A percentile compares a stretch with the other conserved stretches of the same genome.
Conservation (phyloP, 768 basidiomycete genomes). For the Trametes elegans region DNA sequence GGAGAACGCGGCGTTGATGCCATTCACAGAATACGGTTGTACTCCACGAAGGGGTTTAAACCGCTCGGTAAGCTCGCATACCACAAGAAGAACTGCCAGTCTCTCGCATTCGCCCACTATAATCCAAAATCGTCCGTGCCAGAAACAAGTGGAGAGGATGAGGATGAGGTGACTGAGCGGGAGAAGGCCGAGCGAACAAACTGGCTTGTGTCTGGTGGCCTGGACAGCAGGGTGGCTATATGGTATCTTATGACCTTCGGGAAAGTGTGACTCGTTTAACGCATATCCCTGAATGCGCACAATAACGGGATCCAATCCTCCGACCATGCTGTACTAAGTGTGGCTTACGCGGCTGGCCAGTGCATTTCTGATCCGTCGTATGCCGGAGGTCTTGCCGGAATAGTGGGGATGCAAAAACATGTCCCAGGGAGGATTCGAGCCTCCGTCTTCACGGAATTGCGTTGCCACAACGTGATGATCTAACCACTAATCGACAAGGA, state of each 20-base stretch:
- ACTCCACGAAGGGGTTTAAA: constrained; percentile 78
- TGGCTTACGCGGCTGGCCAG: too few relatives aligned
- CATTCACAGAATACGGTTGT: constrained; percentile 66
- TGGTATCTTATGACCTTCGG: constrained; percentile 29
- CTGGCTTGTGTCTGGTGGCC: constrained; percentile 28
- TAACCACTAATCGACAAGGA: constrained; percentile 23
- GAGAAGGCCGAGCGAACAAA: constrained; percentile 25
- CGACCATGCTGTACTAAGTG: too few relatives aligned
- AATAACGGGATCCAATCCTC: too few relatives aligned
- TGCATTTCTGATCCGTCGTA: neutral
- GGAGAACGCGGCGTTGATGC: neutral
- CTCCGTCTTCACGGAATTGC: constrained; percentile 21
- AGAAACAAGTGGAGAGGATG: constrained; percentile 16
- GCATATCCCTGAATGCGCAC: too few relatives aligned
- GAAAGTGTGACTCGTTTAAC: neutral
- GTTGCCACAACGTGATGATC: constrained; percentile 21
- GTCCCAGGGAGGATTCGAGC: constrained; percentile 23
- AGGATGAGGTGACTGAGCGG: constrained; percentile 24
- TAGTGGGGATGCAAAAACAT: neutral
- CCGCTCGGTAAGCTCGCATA: constrained; percentile 80
- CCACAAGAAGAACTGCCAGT: constrained; percentile 78
- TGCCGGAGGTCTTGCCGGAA: too few relatives aligned
- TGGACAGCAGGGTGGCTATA: constrained; percentile 28
- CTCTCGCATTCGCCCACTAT: constrained; percentile 60
- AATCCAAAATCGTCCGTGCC: neutral